These are phyloP conservation scores for Paulownia fortunei DNA, from an alignment of 257 asterid genomes.

Conservation along the genomic window DNA sequence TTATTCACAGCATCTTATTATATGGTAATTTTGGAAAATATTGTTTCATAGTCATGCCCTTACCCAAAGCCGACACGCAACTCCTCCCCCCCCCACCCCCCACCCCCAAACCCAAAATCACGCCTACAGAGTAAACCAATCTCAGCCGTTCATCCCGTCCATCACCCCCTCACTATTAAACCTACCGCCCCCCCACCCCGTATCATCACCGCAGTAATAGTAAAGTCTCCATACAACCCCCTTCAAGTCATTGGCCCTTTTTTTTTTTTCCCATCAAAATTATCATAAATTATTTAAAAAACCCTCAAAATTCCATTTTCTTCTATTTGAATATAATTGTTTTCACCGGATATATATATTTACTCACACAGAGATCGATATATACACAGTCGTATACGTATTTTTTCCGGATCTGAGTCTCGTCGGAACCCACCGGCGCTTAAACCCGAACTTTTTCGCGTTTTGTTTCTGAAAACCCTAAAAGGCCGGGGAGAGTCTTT, in stretches of 20 bases:
- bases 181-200: conserved; percentile 42
- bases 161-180: conserved; percentile 34
- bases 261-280: background rate
- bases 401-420: conserved; percentile 76
- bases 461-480: conserved; percentile 54
- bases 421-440: conserved; percentile 75
- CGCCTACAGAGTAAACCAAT: conserved; percentile 27
- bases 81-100: too few species aligned
- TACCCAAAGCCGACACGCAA: conserved; percentile 28
- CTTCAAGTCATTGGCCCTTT: conserved; percentile 22
- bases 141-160: conserved; percentile 40
- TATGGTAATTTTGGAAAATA: too few species aligned
- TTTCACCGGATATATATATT: conserved; percentile 35
- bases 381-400: conserved; percentile 42
- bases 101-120: too few species aligned
- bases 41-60: background rate
- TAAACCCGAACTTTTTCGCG: conserved; percentile 54
- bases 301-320: conserved; percentile 11
- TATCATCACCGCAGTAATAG: conserved; percentile 44
- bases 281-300: conserved; percentile 15
- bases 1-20: background rate
- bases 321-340: conserved; percentile 16
- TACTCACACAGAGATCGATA: conserved; percentile 32
- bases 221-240: conserved; percentile 21
- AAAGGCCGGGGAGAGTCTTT: conserved; percentile 34